Evolutionary conservation across 2,329 filamentous ascomycete species (phyloP).

Genomic region (Coniosporium tulheliwenetii): DNA sequence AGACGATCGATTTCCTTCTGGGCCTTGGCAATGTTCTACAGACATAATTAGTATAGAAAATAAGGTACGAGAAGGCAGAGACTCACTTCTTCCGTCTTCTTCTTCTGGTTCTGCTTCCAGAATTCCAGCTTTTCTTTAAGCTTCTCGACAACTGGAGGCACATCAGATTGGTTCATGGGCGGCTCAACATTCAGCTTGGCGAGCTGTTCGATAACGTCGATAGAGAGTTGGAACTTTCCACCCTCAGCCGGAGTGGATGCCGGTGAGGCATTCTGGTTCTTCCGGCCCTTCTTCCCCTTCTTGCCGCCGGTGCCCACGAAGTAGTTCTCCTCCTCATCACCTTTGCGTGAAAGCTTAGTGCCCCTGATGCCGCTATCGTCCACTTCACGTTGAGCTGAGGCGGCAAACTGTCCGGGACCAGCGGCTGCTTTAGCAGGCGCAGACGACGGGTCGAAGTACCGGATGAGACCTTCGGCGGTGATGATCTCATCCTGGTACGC

Average conservation of each 20-base stretch:
- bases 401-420: constrained; percentile 55
- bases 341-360: constrained; percentile 68
- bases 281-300: constrained; percentile 83
- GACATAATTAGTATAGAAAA: constrained; percentile 15
- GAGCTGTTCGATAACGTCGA: constrained; percentile 85
- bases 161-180: constrained; percentile 71
- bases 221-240: constrained; percentile 66
- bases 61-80: constrained; percentile 1
- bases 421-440: constrained; percentile 45
- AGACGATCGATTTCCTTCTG: constrained; percentile 88
- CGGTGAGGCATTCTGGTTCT: constrained; percentile 34
- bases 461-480: constrained; percentile 71
- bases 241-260: constrained; percentile 30
- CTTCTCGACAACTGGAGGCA: constrained; percentile 69
- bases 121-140: constrained; percentile 78
- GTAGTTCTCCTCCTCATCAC: constrained; percentile 71
- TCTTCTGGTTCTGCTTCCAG: constrained; percentile 83
- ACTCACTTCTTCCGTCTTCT: constrained; percentile 79
- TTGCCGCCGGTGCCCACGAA: constrained; percentile 56
- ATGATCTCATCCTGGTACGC: constrained; percentile 90
- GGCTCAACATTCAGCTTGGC: constrained; percentile 71
- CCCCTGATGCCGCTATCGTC: constrained; percentile 78
- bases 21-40: constrained; percentile 87
- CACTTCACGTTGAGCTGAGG: constrained; percentile 67
- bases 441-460: constrained; percentile 72